A percentile compares a stretch with the other conserved stretches of the same genome.
These are phyloP conservation scores for Senecio squalidus DNA, from an alignment of 140 eudicot genomes.

Conservation along the genomic window DNA sequence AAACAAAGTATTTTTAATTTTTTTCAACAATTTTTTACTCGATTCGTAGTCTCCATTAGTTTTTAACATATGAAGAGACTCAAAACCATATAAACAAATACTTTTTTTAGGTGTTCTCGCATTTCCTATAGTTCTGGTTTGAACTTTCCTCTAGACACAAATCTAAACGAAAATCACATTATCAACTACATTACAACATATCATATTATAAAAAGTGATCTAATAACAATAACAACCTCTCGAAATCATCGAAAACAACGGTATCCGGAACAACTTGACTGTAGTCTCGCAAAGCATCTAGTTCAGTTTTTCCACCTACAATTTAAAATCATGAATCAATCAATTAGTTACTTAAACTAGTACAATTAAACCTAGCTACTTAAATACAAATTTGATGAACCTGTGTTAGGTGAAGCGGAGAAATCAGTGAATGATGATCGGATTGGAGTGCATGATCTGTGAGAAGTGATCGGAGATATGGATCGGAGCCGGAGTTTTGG, in stretches of 20 bases:
- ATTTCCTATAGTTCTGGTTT: no score
- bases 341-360: not conserved
- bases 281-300: slow-evolving; percentile 66
- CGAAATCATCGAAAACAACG: slow-evolving; percentile 93
- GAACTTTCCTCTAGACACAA: no score
- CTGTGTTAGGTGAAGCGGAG: slow-evolving; percentile 74
- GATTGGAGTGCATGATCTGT: slow-evolving; percentile 36
- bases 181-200: no score
- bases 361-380: not conserved
- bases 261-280: slow-evolving; percentile 99
- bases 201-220: not conserved
- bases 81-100: no score
- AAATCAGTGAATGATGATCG: slow-evolving; percentile 53
- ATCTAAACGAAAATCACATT: no score
- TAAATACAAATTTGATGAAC: slow-evolving; percentile 15
- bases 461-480: slow-evolving; percentile 23
- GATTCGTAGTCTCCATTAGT: no score
- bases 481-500: slow-evolving; percentile 34
- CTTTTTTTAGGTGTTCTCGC: no score
- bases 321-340: slow-evolving; percentile 1
- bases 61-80: no score
- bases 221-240: slow-evolving; percentile 49
- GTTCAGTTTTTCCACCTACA: slow-evolving; percentile 69
- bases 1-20: no score
- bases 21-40: no score